phyloP scores from a whole-genome alignment of 495 filamentous ascomycete species.

The Neurospora sp. region DNA sequence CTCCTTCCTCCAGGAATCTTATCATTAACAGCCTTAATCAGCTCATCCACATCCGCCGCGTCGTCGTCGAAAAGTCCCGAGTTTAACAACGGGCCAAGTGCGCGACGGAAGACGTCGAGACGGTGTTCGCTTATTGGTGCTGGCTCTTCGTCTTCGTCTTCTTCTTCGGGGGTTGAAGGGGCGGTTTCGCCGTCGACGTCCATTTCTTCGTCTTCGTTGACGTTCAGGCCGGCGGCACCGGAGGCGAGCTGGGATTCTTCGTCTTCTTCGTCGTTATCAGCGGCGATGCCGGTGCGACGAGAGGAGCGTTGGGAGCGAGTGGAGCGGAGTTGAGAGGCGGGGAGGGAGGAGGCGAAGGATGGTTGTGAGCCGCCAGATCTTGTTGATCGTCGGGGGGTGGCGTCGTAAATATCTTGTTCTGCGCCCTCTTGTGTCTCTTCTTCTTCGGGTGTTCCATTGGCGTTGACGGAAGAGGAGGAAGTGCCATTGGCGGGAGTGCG shows the following conservation, averaged over 20 bases:
- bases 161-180: constrained; percentile 6
- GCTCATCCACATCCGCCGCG: constrained; percentile 58
- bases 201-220: constrained; percentile 13
- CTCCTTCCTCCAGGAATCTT: constrained; percentile 37
- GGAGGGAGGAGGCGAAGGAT: constrained; percentile 38
- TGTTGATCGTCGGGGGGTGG: constrained; percentile 28
- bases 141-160: constrained; percentile 15
- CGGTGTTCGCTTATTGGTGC: constrained; percentile 51
- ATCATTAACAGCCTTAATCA: constrained; percentile 73
- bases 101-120: constrained; percentile 62
- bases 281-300: neutral
- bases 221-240: constrained; percentile 25
- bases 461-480: neutral
- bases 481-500: constrained; percentile 6
- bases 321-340: constrained; percentile 33
- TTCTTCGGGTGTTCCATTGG: constrained; percentile 9
- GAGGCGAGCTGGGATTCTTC: constrained; percentile 29
- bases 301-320: constrained; percentile 15
- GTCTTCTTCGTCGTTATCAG: constrained; percentile 16
- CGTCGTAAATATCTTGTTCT: constrained; percentile 30
- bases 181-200: constrained; percentile 7
- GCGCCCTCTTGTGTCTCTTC: constrained; percentile 18
- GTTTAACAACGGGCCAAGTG: constrained; percentile 72
- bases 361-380: constrained; percentile 29
- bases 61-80: constrained; percentile 72